Evolutionary conservation across 371 early-diverging fungal species (phyloP).

Genomic region (Apophysomyces elegans): DNA sequence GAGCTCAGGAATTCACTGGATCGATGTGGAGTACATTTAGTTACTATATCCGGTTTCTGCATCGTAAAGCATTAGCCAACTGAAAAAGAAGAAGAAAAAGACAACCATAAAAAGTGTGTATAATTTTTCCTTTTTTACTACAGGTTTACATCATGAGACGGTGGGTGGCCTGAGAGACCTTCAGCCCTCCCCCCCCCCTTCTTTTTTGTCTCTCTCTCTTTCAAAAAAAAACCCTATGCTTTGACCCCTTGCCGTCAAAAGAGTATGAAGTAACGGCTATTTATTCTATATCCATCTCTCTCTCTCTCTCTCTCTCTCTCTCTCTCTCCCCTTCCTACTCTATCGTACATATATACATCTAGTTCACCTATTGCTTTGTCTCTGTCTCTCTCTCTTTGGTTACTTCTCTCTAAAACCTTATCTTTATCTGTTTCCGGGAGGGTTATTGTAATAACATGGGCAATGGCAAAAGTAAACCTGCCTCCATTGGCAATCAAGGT

Average conservation of each 20-base stretch:
- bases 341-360: no score
- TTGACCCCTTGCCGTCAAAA: conserved; percentile 8
- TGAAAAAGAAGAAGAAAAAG: neutral
- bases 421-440: neutral
- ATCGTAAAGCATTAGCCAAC: conserved; percentile 9
- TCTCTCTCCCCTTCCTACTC: neutral
- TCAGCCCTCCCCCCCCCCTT: conserved; percentile 7
- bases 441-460: conserved; percentile 19
- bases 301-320: conserved; percentile 3
- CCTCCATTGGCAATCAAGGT: conserved; percentile 9
- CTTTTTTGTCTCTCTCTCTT: neutral
- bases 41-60: conserved; percentile 33
- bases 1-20: conserved; percentile 37
- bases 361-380: neutral
- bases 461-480: conserved; percentile 24
- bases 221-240: conserved; percentile 2
- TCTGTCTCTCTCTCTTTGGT: neutral
- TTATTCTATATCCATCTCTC: neutral
- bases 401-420: neutral
- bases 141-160: no score
- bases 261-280: conserved; percentile 5
- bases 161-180: neutral
- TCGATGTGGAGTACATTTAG: conserved; percentile 42
- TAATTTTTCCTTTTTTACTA: neutral
- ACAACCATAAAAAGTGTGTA: no score